These are phyloP conservation scores for Fusarium setosum DNA, from an alignment of 2,329 filamentous ascomycete genomes.

Conservation along the genomic window DNA sequence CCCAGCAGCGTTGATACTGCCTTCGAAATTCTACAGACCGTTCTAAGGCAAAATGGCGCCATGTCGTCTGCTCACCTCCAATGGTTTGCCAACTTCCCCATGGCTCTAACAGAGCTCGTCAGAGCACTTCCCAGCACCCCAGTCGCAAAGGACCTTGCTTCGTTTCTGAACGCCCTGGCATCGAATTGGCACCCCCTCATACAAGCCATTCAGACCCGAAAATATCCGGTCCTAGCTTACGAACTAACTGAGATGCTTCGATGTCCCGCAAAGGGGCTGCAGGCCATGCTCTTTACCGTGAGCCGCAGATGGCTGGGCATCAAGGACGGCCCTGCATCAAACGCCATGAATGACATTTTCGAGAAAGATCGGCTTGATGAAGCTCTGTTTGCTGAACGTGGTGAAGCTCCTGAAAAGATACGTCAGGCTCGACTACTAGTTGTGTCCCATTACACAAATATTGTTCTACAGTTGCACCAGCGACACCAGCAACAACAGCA, in stretches of 20 bases:
- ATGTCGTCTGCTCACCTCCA: conserved; percentile 36
- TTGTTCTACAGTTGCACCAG: conserved; percentile 17
- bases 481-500: conserved; percentile 4
- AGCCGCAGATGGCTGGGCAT: conserved; percentile 44
- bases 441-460: conserved; percentile 15
- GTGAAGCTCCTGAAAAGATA: conserved; percentile 15
- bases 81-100: conserved; percentile 47
- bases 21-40: conserved; percentile 30
- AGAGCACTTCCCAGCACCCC: conserved; percentile 3
- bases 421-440: conserved; percentile 12
- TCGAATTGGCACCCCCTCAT: conserved; percentile 35
- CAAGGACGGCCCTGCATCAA: conserved; percentile 26
- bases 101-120: conserved; percentile 18
- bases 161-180: conserved; percentile 40
- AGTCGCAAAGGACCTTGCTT: conserved; percentile 20
- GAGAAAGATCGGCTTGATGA: conserved; percentile 40
- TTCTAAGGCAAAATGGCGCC: conserved; percentile 39
- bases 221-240: conserved; percentile 43
- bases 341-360: conserved; percentile 39
- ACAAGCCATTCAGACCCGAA: conserved; percentile 20
- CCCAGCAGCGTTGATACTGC: conserved; percentile 31
- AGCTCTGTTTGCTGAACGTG: conserved; percentile 4
- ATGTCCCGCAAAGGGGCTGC: conserved; percentile 42
- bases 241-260: conserved; percentile 39
- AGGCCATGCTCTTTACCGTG: conserved; percentile 44